Evolutionary conservation across 2,329 filamentous ascomycete species (phyloP), one percentile per base, ranked within the genome.

Genomic region (Pochonia chlamydosporia): DNA sequence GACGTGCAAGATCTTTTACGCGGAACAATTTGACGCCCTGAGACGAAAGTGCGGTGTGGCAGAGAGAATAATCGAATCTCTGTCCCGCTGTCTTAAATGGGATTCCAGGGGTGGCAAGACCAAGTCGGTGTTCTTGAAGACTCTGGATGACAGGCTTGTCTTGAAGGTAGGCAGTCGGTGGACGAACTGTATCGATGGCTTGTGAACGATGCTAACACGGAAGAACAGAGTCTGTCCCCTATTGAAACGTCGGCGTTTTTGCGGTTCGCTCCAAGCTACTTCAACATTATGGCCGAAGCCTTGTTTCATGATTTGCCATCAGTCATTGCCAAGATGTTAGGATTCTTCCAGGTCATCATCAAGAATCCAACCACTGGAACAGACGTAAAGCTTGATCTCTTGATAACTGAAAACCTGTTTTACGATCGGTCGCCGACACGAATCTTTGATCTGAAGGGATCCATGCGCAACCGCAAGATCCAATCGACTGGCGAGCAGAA

Each of bases 261-360:
- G 56, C 87, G 87, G 56, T 99, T 99, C 61, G 95, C 93, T 0
- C 93, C 93, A 1, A 90, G 92, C 31, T 99, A 99, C 69, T 99
- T 99, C 65, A 86, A 85, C 58, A 95, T 99, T 63, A 97, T 97
- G 85, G 89, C 90, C 11, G 89, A 97, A 63, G 91, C 90, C 6
- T 76, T 99, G 14, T 99, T 99, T 71, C 91, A 96, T 59, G 91
- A 92, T 56, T 75, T 99, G 2, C 93, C 93, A 1, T 95, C 89
- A 1, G 93, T 96, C 36, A 99, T 99, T 60, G 93, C 93, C 25
- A 99, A 99, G 71, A 99, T 99, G 93, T 81, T 99, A 46, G 93
- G 93, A 0, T 95, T 99, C 64, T 99, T 96, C 70, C 92, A 97
- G 59, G 87, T 99, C 42, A 87, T 92, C 54, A 96, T 99, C 70